Evolutionary conservation across 495 filamentous ascomycete species (phyloP).

Genomic region (Daldinia loculata): DNA sequence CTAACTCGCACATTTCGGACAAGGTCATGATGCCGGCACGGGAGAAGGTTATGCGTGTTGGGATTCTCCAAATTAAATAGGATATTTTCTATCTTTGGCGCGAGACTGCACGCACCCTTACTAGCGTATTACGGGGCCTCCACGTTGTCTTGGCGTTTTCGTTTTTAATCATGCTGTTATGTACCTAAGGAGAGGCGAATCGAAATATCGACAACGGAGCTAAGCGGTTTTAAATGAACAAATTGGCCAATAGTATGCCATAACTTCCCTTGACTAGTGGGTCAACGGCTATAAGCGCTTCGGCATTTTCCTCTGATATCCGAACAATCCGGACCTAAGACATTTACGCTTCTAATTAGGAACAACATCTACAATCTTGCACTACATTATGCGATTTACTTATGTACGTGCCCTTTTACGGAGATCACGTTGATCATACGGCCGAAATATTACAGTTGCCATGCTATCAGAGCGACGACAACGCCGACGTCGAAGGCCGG

Average conservation of each 20-base stretch:
- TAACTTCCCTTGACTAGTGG: background rate
- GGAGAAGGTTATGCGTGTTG: background rate
- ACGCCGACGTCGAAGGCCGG: slow-evolving; percentile 49
- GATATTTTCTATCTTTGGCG: slow-evolving; percentile 1
- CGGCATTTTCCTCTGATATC: slow-evolving; percentile 13
- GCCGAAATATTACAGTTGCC: slow-evolving; percentile 2
- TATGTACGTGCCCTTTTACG: background rate
- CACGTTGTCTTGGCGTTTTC: background rate
- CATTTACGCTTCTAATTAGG: background rate
- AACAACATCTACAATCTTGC: background rate
- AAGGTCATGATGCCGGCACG: background rate
- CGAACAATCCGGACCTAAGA: slow-evolving; percentile 16
- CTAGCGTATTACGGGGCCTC: background rate
- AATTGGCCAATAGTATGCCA: background rate
- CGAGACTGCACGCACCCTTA: background rate
- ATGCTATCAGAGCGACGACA: slow-evolving; percentile 38
- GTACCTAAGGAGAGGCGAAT: no score
- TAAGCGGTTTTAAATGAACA: background rate
- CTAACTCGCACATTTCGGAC: slow-evolving; percentile 27
- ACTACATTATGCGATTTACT: background rate
- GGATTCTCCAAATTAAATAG: background rate
- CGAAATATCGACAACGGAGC: background rate
- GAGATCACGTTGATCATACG: background rate
- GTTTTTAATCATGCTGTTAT: no score
- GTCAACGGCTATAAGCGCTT: slow-evolving; percentile 19